phyloP scores from a whole-genome alignment of 169 alveolate genomes.

The Eimeria acervulina region DNA sequence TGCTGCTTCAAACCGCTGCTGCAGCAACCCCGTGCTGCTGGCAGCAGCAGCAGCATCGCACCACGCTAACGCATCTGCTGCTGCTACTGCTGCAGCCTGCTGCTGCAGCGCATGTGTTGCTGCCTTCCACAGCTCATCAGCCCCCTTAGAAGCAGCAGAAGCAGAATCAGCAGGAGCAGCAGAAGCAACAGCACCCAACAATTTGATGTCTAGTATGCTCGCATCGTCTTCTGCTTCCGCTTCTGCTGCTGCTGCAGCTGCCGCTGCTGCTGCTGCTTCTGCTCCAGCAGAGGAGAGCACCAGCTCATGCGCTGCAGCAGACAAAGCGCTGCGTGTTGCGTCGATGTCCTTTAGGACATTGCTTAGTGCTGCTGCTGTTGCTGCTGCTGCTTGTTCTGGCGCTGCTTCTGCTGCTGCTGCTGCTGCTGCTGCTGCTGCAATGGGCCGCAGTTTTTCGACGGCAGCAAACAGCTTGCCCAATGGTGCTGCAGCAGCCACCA shows the following conservation, averaged over 20 bases:
- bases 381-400: constrained; percentile 7
- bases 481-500: constrained; percentile 36
- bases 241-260: constrained; percentile 48
- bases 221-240: constrained; percentile 9
- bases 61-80: constrained; percentile 11
- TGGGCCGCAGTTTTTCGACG: neutral
- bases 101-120: constrained; percentile 62
- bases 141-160: constrained; percentile 45
- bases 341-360: neutral
- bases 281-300: neutral
- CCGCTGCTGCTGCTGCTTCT: constrained; percentile 67
- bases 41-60: constrained; percentile 25
- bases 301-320: constrained; percentile 32
- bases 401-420: neutral
- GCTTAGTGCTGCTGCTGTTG: neutral
- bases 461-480: constrained; percentile 35
- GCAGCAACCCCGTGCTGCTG: constrained; percentile 64
- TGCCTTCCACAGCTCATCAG: constrained; percentile 29
- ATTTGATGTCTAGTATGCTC: neutral
- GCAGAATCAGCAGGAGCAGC: constrained; percentile 5
- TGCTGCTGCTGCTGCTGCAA: constrained; percentile 42
- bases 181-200: neutral
- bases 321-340: neutral
- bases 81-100: constrained; percentile 51
- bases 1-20: constrained; percentile 19